phyloP scores from a whole-genome alignment of 306 rosid species.

The Elaeagnus macrophylla region DNA sequence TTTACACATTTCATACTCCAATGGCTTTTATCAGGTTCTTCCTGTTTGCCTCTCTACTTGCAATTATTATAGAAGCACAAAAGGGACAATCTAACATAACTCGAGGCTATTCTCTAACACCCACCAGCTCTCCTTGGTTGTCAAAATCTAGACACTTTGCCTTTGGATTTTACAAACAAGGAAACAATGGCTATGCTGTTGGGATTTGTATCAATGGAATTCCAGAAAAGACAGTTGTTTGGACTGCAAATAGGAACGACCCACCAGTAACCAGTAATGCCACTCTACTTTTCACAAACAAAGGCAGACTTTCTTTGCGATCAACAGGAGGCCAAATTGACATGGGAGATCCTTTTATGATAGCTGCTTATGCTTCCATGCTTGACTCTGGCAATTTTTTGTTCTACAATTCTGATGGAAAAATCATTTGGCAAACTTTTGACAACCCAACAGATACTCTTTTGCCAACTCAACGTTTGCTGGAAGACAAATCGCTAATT shows the following conservation, averaged over 20 bases:
- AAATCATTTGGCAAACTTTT: constrained; percentile 16
- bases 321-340: neutral
- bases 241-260: constrained; percentile 19
- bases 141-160: constrained; percentile 24
- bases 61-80: constrained; percentile 5
- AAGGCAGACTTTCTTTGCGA: constrained; percentile 14
- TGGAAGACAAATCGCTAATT: neutral
- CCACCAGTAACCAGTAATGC: constrained; percentile 5
- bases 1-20: neutral
- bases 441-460: constrained; percentile 19
- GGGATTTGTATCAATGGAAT: constrained; percentile 16
- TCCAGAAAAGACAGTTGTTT: constrained; percentile 23
- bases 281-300: constrained; percentile 11
- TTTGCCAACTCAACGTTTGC: constrained; percentile 9
- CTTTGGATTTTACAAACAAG: constrained; percentile 23
- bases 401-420: neutral
- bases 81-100: constrained; percentile 4
- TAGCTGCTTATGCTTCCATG: constrained; percentile 18
- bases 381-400: constrained; percentile 21
- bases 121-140: constrained; percentile 16
- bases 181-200: constrained; percentile 15
- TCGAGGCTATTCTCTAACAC: constrained; percentile 12
- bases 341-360: neutral
- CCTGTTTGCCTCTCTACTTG: neutral
- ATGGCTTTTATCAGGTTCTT: neutral